Evolutionary conservation across 108 stramenopile genomes (phyloP).

Genomic region (Cyclotella distinguenda): DNA sequence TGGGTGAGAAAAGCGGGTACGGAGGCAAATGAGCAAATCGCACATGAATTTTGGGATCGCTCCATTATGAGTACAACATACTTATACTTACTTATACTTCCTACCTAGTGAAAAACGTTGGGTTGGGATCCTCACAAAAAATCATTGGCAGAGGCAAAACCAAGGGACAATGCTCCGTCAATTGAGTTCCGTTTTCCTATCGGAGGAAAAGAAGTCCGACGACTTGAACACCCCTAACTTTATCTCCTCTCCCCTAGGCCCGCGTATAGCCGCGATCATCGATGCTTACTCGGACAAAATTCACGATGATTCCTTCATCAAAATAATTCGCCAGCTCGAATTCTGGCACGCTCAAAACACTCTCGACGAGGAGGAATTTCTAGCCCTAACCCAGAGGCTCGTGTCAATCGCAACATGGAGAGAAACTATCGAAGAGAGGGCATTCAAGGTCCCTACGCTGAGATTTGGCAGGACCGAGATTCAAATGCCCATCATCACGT

Average conservation of each 20-base stretch:
- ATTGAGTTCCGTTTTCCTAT: background rate
- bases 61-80: too few relatives aligned
- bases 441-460: slow-evolving; percentile 49
- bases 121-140: too few relatives aligned
- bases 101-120: too few relatives aligned
- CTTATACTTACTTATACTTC: too few relatives aligned
- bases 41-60: too few relatives aligned
- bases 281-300: slow-evolving; percentile 28
- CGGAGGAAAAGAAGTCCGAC: slow-evolving; percentile 13
- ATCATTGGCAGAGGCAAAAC: too few relatives aligned
- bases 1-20: too few relatives aligned
- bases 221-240: slow-evolving; percentile 15
- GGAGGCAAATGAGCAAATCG: too few relatives aligned
- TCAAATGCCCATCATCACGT: slow-evolving; percentile 74
- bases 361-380: slow-evolving; percentile 26
- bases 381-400: slow-evolving; percentile 30
- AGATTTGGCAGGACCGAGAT: slow-evolving; percentile 72
- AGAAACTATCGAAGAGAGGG: slow-evolving; percentile 14
- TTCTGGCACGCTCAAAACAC: slow-evolving; percentile 47
- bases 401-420: slow-evolving; percentile 38
- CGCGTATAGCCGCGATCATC: slow-evolving; percentile 30
- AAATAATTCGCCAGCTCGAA: slow-evolving; percentile 53
- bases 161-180: too few relatives aligned
- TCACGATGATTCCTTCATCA: slow-evolving; percentile 55
- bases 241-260: slow-evolving; percentile 23